phyloP scores from a whole-genome alignment of 139 green algal species.

The Picochlorum sp. region DNA sequence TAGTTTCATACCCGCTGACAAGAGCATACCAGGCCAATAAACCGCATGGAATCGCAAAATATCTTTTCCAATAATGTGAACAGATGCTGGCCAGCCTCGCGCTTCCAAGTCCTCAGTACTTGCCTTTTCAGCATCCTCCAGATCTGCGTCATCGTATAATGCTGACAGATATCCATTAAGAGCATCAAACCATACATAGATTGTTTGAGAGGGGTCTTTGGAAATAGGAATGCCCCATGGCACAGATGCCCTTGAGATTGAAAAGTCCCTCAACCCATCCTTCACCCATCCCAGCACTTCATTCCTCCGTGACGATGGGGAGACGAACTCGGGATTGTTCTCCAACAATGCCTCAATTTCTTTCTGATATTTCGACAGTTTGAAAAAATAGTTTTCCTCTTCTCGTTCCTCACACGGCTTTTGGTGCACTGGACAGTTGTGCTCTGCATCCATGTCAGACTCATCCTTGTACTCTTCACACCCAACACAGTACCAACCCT shows the following conservation, averaged over 20 bases:
- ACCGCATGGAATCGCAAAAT: constrained; percentile 99
- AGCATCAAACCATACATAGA: constrained; percentile 98
- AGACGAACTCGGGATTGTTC: constrained; percentile 63
- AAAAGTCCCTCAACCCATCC: constrained; percentile 87
- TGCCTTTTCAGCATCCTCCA: constrained; percentile 8
- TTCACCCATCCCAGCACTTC: constrained; percentile 84
- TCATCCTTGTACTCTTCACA: constrained; percentile 98
- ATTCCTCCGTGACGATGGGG: constrained; percentile 70
- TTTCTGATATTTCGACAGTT: constrained; percentile 78
- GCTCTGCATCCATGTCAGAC: constrained; percentile 64
- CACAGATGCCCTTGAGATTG: constrained; percentile 80
- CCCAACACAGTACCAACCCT: constrained; percentile 93
- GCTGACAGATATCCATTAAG: constrained; percentile 76
- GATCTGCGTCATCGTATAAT: constrained; percentile 32
- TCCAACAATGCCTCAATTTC: constrained; percentile 59
- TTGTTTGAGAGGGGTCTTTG: constrained; percentile 77
- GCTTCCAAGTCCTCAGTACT: constrained; percentile 17
- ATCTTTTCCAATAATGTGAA: constrained; percentile 92
- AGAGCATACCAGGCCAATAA: constrained; percentile 77
- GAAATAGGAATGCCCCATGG: constrained; percentile 90
- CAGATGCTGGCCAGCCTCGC: constrained; percentile 61
- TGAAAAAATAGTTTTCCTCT: constrained; percentile 99
- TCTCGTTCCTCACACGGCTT: constrained; percentile 66
- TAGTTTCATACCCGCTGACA: constrained; percentile 50
- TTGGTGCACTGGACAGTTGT: constrained; percentile 77